Evolutionary conservation across 139 green algal species (phyloP).

Genomic region (Chara braunii): DNA sequence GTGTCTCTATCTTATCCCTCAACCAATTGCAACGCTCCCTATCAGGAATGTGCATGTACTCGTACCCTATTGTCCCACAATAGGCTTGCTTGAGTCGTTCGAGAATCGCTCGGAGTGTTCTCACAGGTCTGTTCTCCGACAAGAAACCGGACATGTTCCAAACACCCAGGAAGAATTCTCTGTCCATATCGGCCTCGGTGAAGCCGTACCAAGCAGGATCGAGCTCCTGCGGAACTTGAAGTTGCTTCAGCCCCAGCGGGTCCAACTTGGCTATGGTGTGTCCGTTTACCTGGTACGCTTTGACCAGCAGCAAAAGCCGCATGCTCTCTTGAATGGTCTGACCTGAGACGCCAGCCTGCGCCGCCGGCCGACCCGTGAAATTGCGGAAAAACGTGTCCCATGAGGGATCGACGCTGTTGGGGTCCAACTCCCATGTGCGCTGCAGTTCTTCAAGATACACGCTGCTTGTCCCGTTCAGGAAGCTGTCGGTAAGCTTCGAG

Average conservation of each 20-base stretch:
- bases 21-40: slow-evolving; percentile 93
- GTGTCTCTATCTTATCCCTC: slow-evolving; percentile 49
- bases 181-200: slow-evolving; percentile 83
- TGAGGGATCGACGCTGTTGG: slow-evolving; percentile 34
- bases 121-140: slow-evolving; percentile 65
- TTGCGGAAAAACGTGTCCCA: slow-evolving; percentile 41
- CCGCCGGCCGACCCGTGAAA: slow-evolving; percentile 37
- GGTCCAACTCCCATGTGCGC: slow-evolving; percentile 33
- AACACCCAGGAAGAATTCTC: slow-evolving; percentile 93
- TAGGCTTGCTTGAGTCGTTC: slow-evolving; percentile 76
- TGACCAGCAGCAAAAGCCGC: slow-evolving; percentile 82
- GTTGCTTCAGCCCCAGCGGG: slow-evolving; percentile 66
- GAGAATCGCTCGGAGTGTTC: slow-evolving; percentile 80
- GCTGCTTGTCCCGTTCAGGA: slow-evolving; percentile 76
- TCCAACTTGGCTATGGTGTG: slow-evolving; percentile 79
- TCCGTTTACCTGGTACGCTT: slow-evolving; percentile 78
- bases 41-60: slow-evolving; percentile 98
- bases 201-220: slow-evolving; percentile 89
- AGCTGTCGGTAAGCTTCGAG: slow-evolving; percentile 83
- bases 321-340: slow-evolving; percentile 92
- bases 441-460: slow-evolving; percentile 38
- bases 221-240: slow-evolving; percentile 44
- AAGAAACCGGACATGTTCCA: slow-evolving; percentile 80
- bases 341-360: slow-evolving; percentile 56
- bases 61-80: slow-evolving; percentile 81